A percentile compares a stretch with the other conserved stretches of the same genome.
Evolutionary conservation across 768 basidiomycete species (phyloP).

Genomic region (Phallus indusiatus): DNA sequence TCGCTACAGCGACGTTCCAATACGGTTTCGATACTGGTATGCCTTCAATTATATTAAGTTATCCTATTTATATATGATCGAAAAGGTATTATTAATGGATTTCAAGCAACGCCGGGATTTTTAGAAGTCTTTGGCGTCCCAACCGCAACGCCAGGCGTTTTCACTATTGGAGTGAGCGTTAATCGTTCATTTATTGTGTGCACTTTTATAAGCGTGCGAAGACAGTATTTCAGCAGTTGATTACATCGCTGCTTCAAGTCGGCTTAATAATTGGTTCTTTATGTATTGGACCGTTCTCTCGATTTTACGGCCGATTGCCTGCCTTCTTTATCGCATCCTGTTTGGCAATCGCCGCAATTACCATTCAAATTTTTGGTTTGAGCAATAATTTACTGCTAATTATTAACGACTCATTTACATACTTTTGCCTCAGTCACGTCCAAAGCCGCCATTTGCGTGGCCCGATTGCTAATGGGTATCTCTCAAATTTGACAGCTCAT

Average conservation of each 20-base stretch:
- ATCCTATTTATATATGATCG: neutral
- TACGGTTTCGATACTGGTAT: constrained; percentile 8
- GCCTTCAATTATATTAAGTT: neutral
- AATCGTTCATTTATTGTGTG: neutral
- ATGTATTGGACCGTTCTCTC: constrained; percentile 5
- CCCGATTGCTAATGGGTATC: constrained; percentile 7
- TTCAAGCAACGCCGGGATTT: constrained; percentile 15
- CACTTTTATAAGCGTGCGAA: neutral
- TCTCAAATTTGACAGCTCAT: neutral
- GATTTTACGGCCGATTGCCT: constrained; percentile 8
- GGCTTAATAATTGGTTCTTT: constrained; percentile 11
- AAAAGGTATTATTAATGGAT: constrained; percentile 12
- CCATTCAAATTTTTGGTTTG: constrained; percentile 8
- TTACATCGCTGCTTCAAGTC: constrained; percentile 15
- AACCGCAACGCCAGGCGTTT: neutral
- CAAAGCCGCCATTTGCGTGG: constrained; percentile 9
- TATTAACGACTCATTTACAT: neutral
- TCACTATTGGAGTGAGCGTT: neutral
- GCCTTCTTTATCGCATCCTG: constrained; percentile 11
- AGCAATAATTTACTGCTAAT: neutral
- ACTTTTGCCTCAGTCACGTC: constrained; percentile 7
- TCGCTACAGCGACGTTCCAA: constrained; percentile 13
- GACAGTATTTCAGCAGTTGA: constrained; percentile 14
- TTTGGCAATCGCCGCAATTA: constrained; percentile 10
- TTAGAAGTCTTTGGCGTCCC: constrained; percentile 2